These are phyloP conservation scores for Carpinus fangiana DNA, from an alignment of 306 rosid genomes.

Conservation along the genomic window DNA sequence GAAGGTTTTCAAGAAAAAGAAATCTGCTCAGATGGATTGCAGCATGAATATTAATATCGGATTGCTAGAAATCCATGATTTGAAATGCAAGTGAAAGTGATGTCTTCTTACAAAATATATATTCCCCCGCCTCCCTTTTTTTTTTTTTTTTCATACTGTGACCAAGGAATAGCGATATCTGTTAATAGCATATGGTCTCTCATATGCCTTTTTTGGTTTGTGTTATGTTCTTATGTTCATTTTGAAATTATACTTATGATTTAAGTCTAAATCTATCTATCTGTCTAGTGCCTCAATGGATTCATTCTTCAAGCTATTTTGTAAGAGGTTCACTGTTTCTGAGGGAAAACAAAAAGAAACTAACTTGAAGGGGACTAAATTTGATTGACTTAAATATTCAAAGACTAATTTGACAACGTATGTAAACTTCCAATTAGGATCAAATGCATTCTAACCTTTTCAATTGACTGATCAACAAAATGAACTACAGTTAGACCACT, in stretches of 20 bases:
- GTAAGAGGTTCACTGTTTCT: not conserved
- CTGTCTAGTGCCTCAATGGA: not conserved
- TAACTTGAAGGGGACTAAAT: too few relatives aligned
- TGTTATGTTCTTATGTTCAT: not conserved
- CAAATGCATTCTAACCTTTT: too few relatives aligned
- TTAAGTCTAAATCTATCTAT: not conserved
- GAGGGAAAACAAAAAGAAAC: not conserved
- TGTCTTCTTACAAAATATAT: not conserved
- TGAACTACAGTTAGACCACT: not conserved
- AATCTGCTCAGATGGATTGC: slow-evolving; percentile 33
- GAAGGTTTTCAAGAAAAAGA: slow-evolving; percentile 34
- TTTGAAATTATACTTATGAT: not conserved
- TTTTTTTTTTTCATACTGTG: not conserved
- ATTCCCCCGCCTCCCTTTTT: not conserved
- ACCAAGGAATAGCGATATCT: not conserved
- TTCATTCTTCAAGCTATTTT: not conserved
- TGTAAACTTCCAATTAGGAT: too few relatives aligned
- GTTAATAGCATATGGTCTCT: not conserved
- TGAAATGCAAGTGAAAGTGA: slow-evolving; percentile 16
- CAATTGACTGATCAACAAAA: not conserved
- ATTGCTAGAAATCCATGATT: slow-evolving; percentile 15
- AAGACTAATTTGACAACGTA: too few relatives aligned
- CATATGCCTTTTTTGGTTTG: not conserved
- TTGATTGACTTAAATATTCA: too few relatives aligned
- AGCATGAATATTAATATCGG: slow-evolving; percentile 28